Evolutionary conservation across 352 stramenopile species (phyloP), one percentile per base, ranked within the genome.

Genomic region (Pythium graminicola): DNA sequence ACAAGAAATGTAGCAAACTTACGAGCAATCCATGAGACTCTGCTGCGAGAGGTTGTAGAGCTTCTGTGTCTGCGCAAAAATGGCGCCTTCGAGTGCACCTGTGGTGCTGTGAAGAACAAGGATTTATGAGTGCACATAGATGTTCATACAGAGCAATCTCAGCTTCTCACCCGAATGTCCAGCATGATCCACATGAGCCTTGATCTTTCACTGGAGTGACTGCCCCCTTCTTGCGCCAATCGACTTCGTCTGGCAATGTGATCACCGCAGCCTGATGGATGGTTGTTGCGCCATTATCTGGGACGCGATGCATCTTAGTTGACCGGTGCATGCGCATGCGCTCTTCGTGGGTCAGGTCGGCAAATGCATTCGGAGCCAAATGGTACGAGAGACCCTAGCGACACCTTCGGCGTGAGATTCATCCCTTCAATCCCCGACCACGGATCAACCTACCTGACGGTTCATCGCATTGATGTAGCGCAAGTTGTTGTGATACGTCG

Each of bases 141-240:
- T 50, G 7, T 13, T 13, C 29, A 35, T 35, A 13, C 29, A 7
- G 7, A 7, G 7, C 29, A 35, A 35, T 13, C 29, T 13, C 7
- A 35, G 13, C 7, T 35, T 36, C 41, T 4, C 22, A 87, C 78
- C 76, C 77, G 62, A 95, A 97, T 11, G 85, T 93, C 89, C 89
- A 97, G 76, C 89, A 97, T 28, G 85, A 96, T 16, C 89, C 89
- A 35, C 89, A 97, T 42, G 76, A 76, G 29, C 86, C 88, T 68
- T 97, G 89, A 57, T 96, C 85, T 43, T 97, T 97, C 47, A 96
- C 85, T 3, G 81, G 79, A 3, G 83, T 95, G 28, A 97, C 86
- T 1, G 85, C 86, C 20, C 84, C 84, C 41, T 91, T 87, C 50
- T 62, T 69, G 16, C 83, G 78, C 89, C 89, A 97, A 46, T 97